Base-by-base conservation (phyloP, 1,284 basidiomycete genomes). In the Apiotrichum sp. region DNA sequence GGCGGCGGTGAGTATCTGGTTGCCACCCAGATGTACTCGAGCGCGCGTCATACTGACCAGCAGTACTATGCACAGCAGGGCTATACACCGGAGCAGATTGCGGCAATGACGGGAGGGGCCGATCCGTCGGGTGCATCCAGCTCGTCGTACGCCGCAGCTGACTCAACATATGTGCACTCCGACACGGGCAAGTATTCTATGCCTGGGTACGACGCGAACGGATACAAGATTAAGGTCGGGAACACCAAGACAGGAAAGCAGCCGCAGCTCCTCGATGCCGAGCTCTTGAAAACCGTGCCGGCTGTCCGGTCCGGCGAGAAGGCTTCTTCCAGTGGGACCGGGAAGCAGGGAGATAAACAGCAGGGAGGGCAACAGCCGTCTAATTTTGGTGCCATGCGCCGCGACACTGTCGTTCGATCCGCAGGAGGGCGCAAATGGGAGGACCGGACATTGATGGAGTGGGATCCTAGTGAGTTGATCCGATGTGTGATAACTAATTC, bases 391-490 rank as follows among this genome's bases (percentile, higher is more conserved):
- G 32, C 52, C 44, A 57, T 16, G 49, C 58, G 29, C 50, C 81
- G 96, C 47, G 87, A 86, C 50, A 99, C 96, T 3, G 96, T 99
- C 9, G 77, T 99, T 51, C 82, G 96, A 39, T 96, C 96, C 73
- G 95, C 92, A 1, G 93, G 83, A 48, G 96, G 96, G 22, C 92
- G 93, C 76, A 84, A 90, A 13, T 99, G 95, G 93, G 96, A 99
- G 75, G 96, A 99, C 74, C 89, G 91, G 74, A 96, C 92, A 2
- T 78, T 99, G 52, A 77, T 98, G 14, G 96, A 98, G 62, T 99
- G 96, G 96, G 96, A 93, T 77, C 88, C 96, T 47, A 84, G 93
- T 95, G 70, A 72, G 89, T 82, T 6, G 1, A 3, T 51, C 38
- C 32, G 22, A 14, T 38, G 35, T 41, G 22, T 22, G 22, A 41